phyloP scores from a whole-genome alignment of 2,329 filamentous ascomycete species.

The Epichloe brachyelytri region DNA sequence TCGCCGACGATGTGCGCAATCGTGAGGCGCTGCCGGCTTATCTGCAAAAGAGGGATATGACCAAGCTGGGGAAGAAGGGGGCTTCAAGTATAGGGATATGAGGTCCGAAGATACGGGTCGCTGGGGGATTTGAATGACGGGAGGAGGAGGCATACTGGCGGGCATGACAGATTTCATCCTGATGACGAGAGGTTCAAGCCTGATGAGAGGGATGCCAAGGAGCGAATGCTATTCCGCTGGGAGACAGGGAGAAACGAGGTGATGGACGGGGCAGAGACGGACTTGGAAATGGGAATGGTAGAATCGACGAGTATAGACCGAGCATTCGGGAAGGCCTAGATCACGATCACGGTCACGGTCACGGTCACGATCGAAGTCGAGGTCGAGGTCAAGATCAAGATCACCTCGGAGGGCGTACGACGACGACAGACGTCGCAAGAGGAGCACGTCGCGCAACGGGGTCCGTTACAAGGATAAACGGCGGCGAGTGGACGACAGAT shows the following conservation, averaged over 20 bases:
- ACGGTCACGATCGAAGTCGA: conserved; percentile 16
- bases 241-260: conserved; percentile 26
- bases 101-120: conserved; percentile 79
- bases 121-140: conserved; percentile 55
- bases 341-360: conserved; percentile 24
- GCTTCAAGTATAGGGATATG: conserved; percentile 79
- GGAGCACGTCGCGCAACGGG: conserved; percentile 41
- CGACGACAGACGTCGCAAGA: conserved; percentile 38
- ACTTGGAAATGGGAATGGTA: too few species aligned
- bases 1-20: conserved; percentile 72
- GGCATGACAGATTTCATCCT: conserved; percentile 55
- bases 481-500: conserved; percentile 36
- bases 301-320: background rate
- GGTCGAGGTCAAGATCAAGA: conserved; percentile 25
- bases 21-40: conserved; percentile 78
- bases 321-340: background rate
- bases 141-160: conserved; percentile 21
- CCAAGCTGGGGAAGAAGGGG: conserved; percentile 84
- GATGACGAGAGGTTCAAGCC: conserved; percentile 41
- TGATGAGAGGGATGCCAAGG: conserved; percentile 35
- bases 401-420: conserved; percentile 34
- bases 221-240: conserved; percentile 59
- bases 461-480: conserved; percentile 49
- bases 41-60: conserved; percentile 87
- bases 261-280: conserved; percentile 5